Evolutionary conservation across 345 rosid genomes (phyloP).

Genomic region (Acer campestre): DNA sequence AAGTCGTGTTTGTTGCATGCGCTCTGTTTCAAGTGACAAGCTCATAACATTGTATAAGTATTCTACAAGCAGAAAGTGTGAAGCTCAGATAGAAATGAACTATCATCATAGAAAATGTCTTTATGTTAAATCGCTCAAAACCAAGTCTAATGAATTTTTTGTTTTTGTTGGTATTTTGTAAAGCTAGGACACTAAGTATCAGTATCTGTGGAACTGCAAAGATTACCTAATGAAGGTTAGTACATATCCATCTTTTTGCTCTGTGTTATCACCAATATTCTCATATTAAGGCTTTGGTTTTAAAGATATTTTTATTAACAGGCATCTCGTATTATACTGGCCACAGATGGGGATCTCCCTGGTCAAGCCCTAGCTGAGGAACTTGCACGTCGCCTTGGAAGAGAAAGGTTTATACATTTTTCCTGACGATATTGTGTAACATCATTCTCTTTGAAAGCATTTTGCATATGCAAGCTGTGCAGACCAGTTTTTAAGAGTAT

Average conservation of each 20-base stretch:
- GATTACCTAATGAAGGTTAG: constrained; percentile 77
- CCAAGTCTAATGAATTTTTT: constrained; percentile 35
- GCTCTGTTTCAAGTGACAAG: neutral
- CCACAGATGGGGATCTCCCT: constrained; percentile 96
- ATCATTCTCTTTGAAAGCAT: neutral
- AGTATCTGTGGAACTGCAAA: constrained; percentile 90
- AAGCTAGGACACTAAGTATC: constrained; percentile 93
- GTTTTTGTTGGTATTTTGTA: constrained; percentile 37
- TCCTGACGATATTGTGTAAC: neutral
- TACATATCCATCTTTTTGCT: constrained; percentile 20
- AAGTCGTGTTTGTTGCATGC: neutral
- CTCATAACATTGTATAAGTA: neutral
- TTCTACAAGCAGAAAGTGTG: neutral
- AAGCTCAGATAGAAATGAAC: neutral
- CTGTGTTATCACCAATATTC: constrained; percentile 14
- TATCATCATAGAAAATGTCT: neutral
- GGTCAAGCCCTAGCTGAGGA: constrained; percentile 99
- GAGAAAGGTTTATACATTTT: constrained; percentile 60
- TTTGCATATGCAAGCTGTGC: neutral
- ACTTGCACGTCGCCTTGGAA: constrained; percentile 93
- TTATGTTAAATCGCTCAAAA: constrained; percentile 10
- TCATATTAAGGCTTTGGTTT: neutral
- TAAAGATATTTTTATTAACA: constrained; percentile 29
- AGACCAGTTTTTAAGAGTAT: neutral
- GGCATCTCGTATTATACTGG: constrained; percentile 87